Conservation (phyloP, 148 eudicot species). For the Rhododendron griersonianum region DNA sequence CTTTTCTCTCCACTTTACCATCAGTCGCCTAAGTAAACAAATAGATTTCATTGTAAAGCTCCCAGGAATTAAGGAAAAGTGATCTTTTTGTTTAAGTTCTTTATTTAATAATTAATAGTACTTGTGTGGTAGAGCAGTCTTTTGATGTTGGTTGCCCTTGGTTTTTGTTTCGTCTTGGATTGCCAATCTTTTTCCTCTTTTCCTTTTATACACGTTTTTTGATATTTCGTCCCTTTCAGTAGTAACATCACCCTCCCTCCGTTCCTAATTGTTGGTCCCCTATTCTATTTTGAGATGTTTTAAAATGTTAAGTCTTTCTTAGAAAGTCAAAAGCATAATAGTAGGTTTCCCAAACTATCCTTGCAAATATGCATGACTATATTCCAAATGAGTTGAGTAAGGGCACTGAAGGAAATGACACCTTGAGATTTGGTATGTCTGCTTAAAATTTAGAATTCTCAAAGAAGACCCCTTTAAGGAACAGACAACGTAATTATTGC, state of each 20-base stretch:
- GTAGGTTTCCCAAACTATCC: background rate
- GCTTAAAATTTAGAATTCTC: background rate
- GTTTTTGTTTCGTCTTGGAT: background rate
- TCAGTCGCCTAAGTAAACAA: background rate
- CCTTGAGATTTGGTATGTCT: background rate
- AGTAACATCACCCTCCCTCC: background rate
- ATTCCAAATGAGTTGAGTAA: background rate
- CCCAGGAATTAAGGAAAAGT: background rate
- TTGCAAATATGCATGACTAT: background rate
- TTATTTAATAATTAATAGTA: background rate
- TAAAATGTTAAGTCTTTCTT: background rate
- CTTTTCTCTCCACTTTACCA: background rate
- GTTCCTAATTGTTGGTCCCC: background rate
- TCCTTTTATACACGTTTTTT: background rate
- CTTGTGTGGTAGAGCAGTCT: background rate
- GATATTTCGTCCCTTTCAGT: background rate
- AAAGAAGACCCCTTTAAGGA: background rate
- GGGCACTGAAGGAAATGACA: background rate
- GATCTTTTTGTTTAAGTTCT: background rate
- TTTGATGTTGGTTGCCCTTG: background rate
- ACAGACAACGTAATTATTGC: background rate
- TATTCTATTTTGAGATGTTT: background rate
- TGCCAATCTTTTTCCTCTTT: background rate
- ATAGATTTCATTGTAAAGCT: background rate
- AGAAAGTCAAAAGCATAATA: background rate